Evolutionary conservation across 139 green algal species (phyloP).

Genomic region (Tetraselmis chui): DNA sequence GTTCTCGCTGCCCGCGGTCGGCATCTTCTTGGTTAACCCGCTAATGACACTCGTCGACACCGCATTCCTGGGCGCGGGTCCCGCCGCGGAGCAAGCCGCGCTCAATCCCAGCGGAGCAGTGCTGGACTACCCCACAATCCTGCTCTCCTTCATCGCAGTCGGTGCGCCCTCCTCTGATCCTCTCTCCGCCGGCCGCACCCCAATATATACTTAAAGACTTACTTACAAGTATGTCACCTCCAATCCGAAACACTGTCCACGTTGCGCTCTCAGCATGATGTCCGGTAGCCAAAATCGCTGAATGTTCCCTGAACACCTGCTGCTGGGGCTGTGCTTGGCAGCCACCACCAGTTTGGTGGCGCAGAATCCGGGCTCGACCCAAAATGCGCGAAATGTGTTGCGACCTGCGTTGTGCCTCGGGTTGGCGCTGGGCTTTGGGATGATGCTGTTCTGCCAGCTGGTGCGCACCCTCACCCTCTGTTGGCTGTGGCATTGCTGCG

Average conservation of each 20-base stretch:
- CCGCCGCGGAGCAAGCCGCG: neutral
- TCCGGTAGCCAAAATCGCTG: too few species aligned
- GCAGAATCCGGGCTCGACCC: neutral
- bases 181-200: too few species aligned
- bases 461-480: neutral
- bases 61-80: neutral
- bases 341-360: neutral
- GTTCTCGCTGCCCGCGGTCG: neutral
- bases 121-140: neutral
- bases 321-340: neutral
- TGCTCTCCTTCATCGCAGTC: neutral
- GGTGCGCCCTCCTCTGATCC: too few species aligned
- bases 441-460: neutral
- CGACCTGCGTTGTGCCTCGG: neutral
- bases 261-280: too few species aligned
- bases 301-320: too few species aligned
- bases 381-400: neutral
- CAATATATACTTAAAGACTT: too few species aligned
- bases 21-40: neutral
- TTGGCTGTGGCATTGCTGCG: too few species aligned
- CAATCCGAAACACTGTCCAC: too few species aligned
- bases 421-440: neutral
- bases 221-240: too few species aligned
- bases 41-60: neutral
- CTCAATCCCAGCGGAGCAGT: neutral